Percentiles rank a stretch among this genome's conserved stretches.
Conservation (phyloP, 495 filamentous ascomycete species). For the Choiromyces venosus region DNA sequence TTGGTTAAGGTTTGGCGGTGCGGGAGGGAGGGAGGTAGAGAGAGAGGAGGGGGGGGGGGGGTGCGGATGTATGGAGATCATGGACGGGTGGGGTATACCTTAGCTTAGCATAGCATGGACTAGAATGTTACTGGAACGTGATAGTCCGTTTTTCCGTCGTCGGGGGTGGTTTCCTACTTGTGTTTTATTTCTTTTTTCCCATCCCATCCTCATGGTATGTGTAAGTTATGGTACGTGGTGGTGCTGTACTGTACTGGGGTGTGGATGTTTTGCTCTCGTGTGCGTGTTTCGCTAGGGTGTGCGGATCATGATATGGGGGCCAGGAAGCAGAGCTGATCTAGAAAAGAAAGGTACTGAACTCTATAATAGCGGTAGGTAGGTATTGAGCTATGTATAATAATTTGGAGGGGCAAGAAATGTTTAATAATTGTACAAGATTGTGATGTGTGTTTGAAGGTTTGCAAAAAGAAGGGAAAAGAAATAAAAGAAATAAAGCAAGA, state of each 20-base stretch:
- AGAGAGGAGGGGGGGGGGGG: too few relatives aligned
- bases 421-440: neutral
- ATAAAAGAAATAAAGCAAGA: neutral
- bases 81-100: neutral
- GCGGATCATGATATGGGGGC: neutral
- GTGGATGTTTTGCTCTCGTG: neutral
- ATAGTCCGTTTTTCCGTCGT: neutral
- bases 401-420: neutral
- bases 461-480: neutral
- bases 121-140: neutral
- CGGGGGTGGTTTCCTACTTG: neutral
- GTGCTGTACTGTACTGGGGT: neutral
- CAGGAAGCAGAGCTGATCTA: neutral
- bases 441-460: neutral
- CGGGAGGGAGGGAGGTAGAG: too few relatives aligned
- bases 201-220: neutral
- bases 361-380: neutral
- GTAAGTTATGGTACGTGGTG: too few relatives aligned
- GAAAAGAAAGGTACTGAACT: neutral
- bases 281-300: neutral
- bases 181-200: neutral
- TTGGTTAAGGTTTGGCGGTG: too few relatives aligned
- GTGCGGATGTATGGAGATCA: neutral
- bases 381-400: neutral
- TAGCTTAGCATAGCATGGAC: too few relatives aligned